Base-by-base conservation (phyloP, 1,284 basidiomycete genomes). In the Hortiboletus rubellus region DNA sequence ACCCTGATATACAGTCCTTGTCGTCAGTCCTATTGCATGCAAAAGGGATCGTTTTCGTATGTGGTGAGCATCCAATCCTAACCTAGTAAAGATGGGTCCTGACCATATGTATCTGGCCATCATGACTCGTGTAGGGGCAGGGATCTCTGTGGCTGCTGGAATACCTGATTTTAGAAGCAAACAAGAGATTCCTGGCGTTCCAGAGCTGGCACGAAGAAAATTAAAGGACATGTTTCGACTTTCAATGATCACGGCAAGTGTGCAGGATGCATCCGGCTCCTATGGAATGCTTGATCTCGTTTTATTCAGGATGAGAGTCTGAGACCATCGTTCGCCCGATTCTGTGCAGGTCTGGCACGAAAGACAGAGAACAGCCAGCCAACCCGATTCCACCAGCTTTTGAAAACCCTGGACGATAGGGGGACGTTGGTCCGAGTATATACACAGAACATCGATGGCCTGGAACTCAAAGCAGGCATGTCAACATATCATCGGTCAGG, bases 381-480 rank as follows among this genome's bases (percentile, higher is more conserved):
- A 1, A 63, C 60, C 1, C 7, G 0, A n/a, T 63, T 64, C 7
- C 63, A 63, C 8, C 15, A 52, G 2, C 50, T 63, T 15, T 41
- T 63, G 0, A 63, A 64, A 48, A 4, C 0, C 0, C 24, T 63
- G 10, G 50, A 64, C 0, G 22, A 63, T 33, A 22, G 22, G 8
- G 31, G 50, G 1, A 50, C 14, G 0, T 55, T 64, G 1, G 31
- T 53, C 0, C 10, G 45, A 7, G 8, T 62, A 38, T 63, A 63
- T 24, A 63, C 60, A 1, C 56, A 63, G 31, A 62, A 63, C n/a
- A 62, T 63, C 0, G 56, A 63, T 31, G 45, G 60, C 1, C 42
- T 63, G 0, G 56, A 63, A 41, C 44, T 48, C 2, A 62, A 53
- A 36, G 54, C 47, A 3, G 63, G 54, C 0, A 0, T 63, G 0